A percentile compares a stretch with the other conserved stretches of the same genome.
phyloP scores from a whole-genome alignment of 805 yeast species.

The Candida arabinofermentans region DNA sequence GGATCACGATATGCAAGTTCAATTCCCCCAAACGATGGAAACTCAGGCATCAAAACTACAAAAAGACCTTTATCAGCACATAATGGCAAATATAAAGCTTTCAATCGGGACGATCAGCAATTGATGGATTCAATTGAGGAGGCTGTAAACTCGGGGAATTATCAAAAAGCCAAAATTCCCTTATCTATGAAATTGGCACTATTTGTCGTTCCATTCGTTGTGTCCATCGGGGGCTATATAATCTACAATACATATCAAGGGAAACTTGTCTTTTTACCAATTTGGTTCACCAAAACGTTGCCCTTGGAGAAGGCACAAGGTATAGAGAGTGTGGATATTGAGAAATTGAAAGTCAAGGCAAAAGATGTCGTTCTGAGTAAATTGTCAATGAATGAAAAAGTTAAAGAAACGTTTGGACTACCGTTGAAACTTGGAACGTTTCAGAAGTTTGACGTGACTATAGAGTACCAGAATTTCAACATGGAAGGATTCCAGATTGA shows the following conservation, averaged over 20 bases:
- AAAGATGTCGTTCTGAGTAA: constrained; percentile 23
- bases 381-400: constrained; percentile 28
- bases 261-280: constrained; percentile 31
- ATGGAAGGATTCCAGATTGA: constrained; percentile 32
- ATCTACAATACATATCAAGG: constrained; percentile 27
- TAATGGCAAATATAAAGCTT: not conserved
- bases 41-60: no score
- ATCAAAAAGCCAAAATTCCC: constrained; percentile 12
- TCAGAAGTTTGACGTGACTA: constrained; percentile 26
- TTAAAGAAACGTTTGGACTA: constrained; percentile 28
- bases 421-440: constrained; percentile 29
- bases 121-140: constrained; percentile 11
- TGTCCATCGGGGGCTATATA: constrained; percentile 24
- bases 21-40: constrained; percentile 1
- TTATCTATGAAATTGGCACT: constrained; percentile 15
- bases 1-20: not conserved
- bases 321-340: constrained; percentile 27
- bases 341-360: constrained; percentile 23
- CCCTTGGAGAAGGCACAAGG: constrained; percentile 25
- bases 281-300: constrained; percentile 25
- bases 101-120: constrained; percentile 1
- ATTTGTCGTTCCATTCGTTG: constrained; percentile 19
- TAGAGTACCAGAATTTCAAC: constrained; percentile 27
- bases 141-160: constrained; percentile 14
- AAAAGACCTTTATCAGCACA: no score